Evolutionary conservation across 306 rosid genomes (phyloP).

Genomic region (Pueraria montana): DNA sequence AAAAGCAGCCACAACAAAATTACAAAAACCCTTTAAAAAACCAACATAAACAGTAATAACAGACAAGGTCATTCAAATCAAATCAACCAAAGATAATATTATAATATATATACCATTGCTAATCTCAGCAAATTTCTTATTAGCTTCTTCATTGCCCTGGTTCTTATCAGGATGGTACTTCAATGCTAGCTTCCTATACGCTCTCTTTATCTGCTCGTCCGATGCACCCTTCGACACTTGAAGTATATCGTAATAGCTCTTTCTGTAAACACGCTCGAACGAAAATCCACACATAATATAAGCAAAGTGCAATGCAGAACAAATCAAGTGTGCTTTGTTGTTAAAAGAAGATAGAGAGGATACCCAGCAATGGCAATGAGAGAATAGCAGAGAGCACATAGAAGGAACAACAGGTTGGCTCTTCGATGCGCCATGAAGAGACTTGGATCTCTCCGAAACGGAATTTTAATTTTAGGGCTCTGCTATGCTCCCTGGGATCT

Average conservation of each 20-base stretch:
- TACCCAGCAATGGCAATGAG: constrained; percentile 82
- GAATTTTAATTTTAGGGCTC: constrained; percentile 42
- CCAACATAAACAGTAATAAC: neutral
- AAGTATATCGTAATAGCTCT: constrained; percentile 86
- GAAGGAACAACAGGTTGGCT: constrained; percentile 59
- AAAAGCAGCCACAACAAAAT: constrained; percentile 41
- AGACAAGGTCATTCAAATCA: neutral
- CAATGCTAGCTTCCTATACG: constrained; percentile 93
- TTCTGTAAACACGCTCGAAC: constrained; percentile 53
- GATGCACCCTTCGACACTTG: constrained; percentile 89
- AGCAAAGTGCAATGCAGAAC: neutral
- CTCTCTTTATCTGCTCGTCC: constrained; percentile 96
- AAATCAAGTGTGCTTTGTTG: neutral
- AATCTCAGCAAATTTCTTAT: constrained; percentile 83
- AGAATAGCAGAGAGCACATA: constrained; percentile 70
- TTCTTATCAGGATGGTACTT: constrained; percentile 99
- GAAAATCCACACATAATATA: neutral
- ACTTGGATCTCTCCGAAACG: constrained; percentile 52
- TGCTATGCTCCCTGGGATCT: constrained; percentile 34
- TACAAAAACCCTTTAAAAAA: neutral
- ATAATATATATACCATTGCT: constrained; percentile 74
- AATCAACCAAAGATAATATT: neutral
- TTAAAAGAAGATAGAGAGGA: constrained; percentile 13
- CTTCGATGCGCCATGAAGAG: constrained; percentile 80
- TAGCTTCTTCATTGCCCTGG: constrained; percentile 95